These are phyloP conservation scores for Phylloporus arenicola DNA, from an alignment of 768 basidiomycete genomes.

Conservation along the genomic window DNA sequence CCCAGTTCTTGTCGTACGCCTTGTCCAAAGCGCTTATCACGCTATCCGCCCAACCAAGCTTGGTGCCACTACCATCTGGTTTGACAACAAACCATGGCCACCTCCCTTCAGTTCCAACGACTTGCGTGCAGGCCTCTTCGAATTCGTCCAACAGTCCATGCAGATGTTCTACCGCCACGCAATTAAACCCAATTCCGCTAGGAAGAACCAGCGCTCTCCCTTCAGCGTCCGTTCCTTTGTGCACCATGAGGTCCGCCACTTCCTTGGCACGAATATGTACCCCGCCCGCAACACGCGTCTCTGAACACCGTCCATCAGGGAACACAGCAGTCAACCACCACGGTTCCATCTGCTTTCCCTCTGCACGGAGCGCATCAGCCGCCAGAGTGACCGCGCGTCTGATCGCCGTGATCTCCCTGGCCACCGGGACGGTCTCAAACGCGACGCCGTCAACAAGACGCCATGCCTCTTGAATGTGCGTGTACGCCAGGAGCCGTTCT, in stretches of 20 bases:
- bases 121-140: slow-evolving; percentile 14
- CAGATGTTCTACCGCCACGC: slow-evolving; percentile 49
- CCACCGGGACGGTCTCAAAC: slow-evolving; percentile 74
- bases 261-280: slow-evolving; percentile 31
- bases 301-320: slow-evolving; percentile 45
- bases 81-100: slow-evolving; percentile 60
- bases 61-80: slow-evolving; percentile 54
- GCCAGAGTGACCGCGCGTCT: slow-evolving; percentile 51
- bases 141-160: slow-evolving; percentile 37
- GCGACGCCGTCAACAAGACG: slow-evolving; percentile 53
- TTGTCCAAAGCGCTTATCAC: slow-evolving; percentile 24
- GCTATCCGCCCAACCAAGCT: slow-evolving; percentile 33
- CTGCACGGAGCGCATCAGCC: slow-evolving; percentile 13
- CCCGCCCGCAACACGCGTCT: slow-evolving; percentile 29
- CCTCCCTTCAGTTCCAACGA: slow-evolving; percentile 3
- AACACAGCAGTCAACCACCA: slow-evolving; percentile 77
- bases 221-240: slow-evolving; percentile 10
- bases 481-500: slow-evolving; percentile 52
- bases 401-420: slow-evolving; percentile 61
- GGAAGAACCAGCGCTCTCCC: slow-evolving; percentile 31
- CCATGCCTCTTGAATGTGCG: slow-evolving; percentile 48
- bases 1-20: slow-evolving; percentile 33
- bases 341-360: slow-evolving; percentile 38
- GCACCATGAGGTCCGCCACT: slow-evolving; percentile 40
- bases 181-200: slow-evolving; percentile 69